phyloP scores from a whole-genome alignment of 2,329 filamentous ascomycete species.

The Lecanicillium sp. region DNA sequence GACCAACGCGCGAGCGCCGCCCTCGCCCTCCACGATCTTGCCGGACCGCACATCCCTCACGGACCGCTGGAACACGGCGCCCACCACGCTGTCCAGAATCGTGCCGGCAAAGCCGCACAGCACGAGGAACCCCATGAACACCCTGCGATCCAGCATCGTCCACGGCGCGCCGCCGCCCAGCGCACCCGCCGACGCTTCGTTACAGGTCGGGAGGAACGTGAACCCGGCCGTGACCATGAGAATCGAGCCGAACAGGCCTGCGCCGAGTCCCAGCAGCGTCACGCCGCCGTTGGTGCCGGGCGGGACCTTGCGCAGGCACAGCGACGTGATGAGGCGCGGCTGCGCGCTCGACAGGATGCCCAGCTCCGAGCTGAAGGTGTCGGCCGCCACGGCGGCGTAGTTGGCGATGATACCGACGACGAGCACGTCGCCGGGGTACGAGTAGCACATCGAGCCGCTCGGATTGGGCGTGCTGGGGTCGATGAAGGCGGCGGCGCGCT shows the following conservation, averaged over 20 bases:
- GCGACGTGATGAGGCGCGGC: slow-evolving; percentile 82
- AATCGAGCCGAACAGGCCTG: slow-evolving; percentile 68
- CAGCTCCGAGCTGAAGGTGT: slow-evolving; percentile 92
- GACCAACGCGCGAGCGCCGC: slow-evolving; percentile 56
- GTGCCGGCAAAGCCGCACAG: slow-evolving; percentile 73
- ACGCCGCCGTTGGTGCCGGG: slow-evolving; percentile 93
- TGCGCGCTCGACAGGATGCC: slow-evolving; percentile 74
- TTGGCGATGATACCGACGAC: slow-evolving; percentile 66
- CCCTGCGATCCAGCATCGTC: slow-evolving; percentile 38
- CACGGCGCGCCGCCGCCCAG: slow-evolving; percentile 43
- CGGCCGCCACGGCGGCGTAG: slow-evolving; percentile 86
- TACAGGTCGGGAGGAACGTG: slow-evolving; percentile 64
- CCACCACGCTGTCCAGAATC: slow-evolving; percentile 80
- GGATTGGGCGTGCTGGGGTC: slow-evolving; percentile 26
- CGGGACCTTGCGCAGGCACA: slow-evolving; percentile 69
- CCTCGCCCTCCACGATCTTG: slow-evolving; percentile 83
- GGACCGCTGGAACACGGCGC: slow-evolving; percentile 77
- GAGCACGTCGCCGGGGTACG: slow-evolving; percentile 57
- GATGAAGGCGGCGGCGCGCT: slow-evolving; percentile 37
- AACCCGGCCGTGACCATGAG: slow-evolving; percentile 61
- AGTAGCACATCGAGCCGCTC: slow-evolving; percentile 46
- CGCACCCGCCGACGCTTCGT: slow-evolving; percentile 29
- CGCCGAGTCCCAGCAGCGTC: slow-evolving; percentile 64
- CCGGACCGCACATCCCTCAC: slow-evolving; percentile 78
- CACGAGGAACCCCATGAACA: slow-evolving; percentile 53